Percentiles rank a stretch among this genome's conserved stretches.
These are phyloP conservation scores for Exophiala viscosa DNA, from an alignment of 2,329 filamentous ascomycete species.

Conservation along the genomic window DNA sequence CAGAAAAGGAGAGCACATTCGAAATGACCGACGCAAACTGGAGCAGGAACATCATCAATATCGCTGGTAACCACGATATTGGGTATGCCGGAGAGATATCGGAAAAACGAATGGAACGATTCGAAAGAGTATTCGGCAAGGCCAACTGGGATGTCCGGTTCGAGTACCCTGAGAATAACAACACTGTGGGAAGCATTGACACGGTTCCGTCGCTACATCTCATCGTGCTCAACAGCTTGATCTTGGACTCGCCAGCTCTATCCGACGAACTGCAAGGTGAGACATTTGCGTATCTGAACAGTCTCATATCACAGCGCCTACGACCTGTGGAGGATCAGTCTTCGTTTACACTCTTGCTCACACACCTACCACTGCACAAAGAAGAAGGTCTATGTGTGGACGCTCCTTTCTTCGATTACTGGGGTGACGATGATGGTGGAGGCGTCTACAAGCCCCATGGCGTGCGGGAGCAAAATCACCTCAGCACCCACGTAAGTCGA, in stretches of 20 bases:
- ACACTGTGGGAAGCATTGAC: not conserved
- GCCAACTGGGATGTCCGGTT: slow-evolving; percentile 87
- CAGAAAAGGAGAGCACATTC: slow-evolving; percentile 44
- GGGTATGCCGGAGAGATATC: slow-evolving; percentile 93
- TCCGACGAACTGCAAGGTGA: slow-evolving; percentile 64
- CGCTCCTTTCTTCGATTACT: slow-evolving; percentile 76
- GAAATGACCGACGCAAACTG: slow-evolving; percentile 53
- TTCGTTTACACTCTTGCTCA: slow-evolving; percentile 77
- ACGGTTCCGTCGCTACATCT: slow-evolving; percentile 65
- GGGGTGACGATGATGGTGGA: slow-evolving; percentile 53
- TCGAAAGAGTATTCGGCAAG: slow-evolving; percentile 79
- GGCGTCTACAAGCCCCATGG: slow-evolving; percentile 39
- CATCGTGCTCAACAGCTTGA: slow-evolving; percentile 86
- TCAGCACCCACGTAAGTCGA: slow-evolving; percentile 66
- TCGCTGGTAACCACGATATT: slow-evolving; percentile 93
- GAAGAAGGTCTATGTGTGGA: slow-evolving; percentile 77
- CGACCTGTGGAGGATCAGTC: slow-evolving; percentile 59
- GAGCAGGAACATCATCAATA: slow-evolving; percentile 76
- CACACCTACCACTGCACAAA: slow-evolving; percentile 90
- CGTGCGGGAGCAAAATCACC: slow-evolving; percentile 84
- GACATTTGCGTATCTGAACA: slow-evolving; percentile 69
- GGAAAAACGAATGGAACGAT: slow-evolving; percentile 68
- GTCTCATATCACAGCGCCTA: slow-evolving; percentile 55
- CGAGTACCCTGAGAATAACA: slow-evolving; percentile 45
- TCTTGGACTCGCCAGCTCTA: slow-evolving; percentile 78